Conservation (phyloP, 352 stramenopile species). For the Pythium chondricola region DNA sequence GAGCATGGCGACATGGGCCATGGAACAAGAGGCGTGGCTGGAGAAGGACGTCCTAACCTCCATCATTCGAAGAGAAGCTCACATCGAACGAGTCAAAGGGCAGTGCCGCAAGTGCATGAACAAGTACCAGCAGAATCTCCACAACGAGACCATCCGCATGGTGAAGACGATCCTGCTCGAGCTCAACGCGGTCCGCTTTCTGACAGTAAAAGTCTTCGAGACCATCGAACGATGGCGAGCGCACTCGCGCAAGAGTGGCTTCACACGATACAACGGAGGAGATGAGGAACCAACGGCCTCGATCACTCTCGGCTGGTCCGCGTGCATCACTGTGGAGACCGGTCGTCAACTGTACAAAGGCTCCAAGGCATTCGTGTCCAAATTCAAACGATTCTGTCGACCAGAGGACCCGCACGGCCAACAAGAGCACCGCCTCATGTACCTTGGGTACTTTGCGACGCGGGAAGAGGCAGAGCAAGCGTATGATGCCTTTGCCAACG, state of each 20-base stretch:
- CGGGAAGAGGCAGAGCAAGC: slow-evolving; percentile 59
- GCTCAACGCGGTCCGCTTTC: slow-evolving; percentile 48
- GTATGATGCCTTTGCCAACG: slow-evolving; percentile 57
- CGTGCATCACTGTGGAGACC: slow-evolving; percentile 60
- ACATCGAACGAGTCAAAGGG: slow-evolving; percentile 28
- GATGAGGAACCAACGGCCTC: slow-evolving; percentile 3
- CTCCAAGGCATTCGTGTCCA: slow-evolving; percentile 63
- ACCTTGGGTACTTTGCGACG: slow-evolving; percentile 63
- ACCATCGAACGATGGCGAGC: slow-evolving; percentile 53
- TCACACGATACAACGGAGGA: slow-evolving; percentile 30
- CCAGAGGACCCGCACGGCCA: slow-evolving; percentile 45
- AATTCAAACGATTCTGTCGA: slow-evolving; percentile 66
- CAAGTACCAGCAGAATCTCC: slow-evolving; percentile 59
- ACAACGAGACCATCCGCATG: slow-evolving; percentile 30
- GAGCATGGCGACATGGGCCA: slow-evolving; percentile 49
- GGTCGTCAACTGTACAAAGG: slow-evolving; percentile 60
- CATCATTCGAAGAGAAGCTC: slow-evolving; percentile 59
- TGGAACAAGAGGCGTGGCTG: slow-evolving; percentile 56
- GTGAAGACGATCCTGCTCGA: slow-evolving; percentile 34
- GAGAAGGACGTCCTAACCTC: slow-evolving; percentile 46
- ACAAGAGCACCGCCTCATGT: slow-evolving; percentile 55
- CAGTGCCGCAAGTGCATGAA: slow-evolving; percentile 52
- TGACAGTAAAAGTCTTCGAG: slow-evolving; percentile 70
- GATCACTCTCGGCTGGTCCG: slow-evolving; percentile 49
- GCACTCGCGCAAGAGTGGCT: slow-evolving; percentile 45